Evolutionary conservation across 768 basidiomycete genomes (phyloP), one percentile per base, ranked within the genome.

Genomic region (Rhodotorula taiwanensis): DNA sequence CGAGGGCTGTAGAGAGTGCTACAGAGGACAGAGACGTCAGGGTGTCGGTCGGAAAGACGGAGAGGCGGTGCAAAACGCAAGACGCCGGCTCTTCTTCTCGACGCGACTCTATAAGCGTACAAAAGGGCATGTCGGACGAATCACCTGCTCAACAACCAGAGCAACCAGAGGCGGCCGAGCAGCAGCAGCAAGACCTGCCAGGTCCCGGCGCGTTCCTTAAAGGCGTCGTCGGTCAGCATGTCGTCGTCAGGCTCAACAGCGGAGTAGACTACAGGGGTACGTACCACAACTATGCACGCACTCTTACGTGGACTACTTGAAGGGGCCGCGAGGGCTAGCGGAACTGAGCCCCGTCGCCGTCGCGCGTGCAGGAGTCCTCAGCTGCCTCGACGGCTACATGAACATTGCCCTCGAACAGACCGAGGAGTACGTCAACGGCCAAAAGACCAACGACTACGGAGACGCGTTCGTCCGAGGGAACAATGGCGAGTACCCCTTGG

Each of bases 371-470:
- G 94, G 94, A 25, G 81, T 92, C 5, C 78, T 99, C 20, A 93
- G 91, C 5, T 98, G 95, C 73, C 81, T 98, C 28, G 95, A 98
- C 76, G 93, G 93, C 0, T 98, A 95, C 76, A 98, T 99, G 95
- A 98, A 98, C 77, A 94, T 98, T 53, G 95, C 91, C 18, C 78
- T 98, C 41, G 95, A 99, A 77, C 89, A 95, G 76, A 95, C 93
- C 5, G 91, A 95, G 77, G 95, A 99, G 77, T 84, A 92, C 75
- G 89, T 93, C 15, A 86, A 88, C 66, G 92, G 92, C 6, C 81
- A 88, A 52, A 93, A 88, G 39, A 94, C 93, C 23, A 67, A 70
- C 52, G 60, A 80, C 63, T 97, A 94, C 71, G 92, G 94, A 3
- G 93, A 99, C 76, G 87, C 92, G 30, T 99, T 98, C 77, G 88